phyloP scores from a whole-genome alignment of 495 filamentous ascomycete genomes.

The Talaromyces liani region DNA sequence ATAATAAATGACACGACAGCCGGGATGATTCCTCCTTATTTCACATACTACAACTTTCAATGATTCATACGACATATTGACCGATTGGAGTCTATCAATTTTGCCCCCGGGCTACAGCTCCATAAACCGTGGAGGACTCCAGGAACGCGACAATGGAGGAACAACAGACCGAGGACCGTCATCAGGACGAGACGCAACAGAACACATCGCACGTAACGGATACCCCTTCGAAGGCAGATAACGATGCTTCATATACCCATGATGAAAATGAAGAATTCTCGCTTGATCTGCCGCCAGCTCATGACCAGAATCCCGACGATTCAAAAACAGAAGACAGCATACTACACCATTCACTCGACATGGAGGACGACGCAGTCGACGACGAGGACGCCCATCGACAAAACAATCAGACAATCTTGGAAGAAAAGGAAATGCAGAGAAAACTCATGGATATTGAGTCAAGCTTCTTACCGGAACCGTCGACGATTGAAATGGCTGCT shows the following conservation, averaged over 20 bases:
- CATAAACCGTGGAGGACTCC: background rate
- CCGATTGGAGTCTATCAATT: background rate
- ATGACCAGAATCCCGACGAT: constrained; percentile 33
- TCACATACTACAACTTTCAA: background rate
- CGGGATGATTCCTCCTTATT: background rate
- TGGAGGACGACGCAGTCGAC: constrained; percentile 27
- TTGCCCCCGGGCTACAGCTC: background rate
- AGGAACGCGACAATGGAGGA: background rate
- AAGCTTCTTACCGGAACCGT: constrained; percentile 60
- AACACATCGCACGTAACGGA: background rate
- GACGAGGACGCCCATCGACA: constrained; percentile 16
- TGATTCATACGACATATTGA: background rate
- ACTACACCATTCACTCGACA: constrained; percentile 20
- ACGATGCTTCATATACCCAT: background rate
- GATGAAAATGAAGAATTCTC: constrained; percentile 21
- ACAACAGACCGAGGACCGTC: constrained; percentile 8
- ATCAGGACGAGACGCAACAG: background rate
- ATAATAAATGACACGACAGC: background rate
- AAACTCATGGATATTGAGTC: constrained; percentile 84
- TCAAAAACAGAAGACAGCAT: constrained; percentile 13
- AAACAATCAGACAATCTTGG: constrained; percentile 44
- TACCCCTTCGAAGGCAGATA: background rate
- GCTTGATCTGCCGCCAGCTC: constrained; percentile 27
- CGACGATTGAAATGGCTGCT: constrained; percentile 33
- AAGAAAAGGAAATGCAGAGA: constrained; percentile 59